These are phyloP conservation scores for Clonostachys rhizophaga DNA, from an alignment of 2,329 filamentous ascomycete species.

Conservation along the genomic window DNA sequence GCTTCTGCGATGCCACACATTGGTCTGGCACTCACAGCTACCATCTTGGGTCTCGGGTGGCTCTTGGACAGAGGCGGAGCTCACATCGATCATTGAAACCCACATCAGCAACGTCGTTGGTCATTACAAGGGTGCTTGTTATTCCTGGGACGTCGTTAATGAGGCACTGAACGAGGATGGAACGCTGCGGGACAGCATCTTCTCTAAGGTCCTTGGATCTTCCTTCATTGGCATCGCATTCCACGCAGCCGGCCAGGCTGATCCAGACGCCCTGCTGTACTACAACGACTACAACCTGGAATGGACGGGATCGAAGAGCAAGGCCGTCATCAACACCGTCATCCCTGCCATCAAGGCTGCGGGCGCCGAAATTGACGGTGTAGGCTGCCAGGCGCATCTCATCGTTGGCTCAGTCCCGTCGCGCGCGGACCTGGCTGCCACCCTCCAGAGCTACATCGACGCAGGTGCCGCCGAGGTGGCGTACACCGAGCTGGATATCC, in stretches of 20 bases:
- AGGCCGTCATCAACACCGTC: constrained; percentile 32
- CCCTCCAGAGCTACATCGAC: constrained; percentile 43
- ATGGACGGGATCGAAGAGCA: constrained; percentile 38
- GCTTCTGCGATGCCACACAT: constrained; percentile 58
- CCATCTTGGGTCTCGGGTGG: constrained; percentile 18
- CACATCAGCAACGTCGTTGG: constrained; percentile 55
- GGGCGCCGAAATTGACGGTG: constrained; percentile 55
- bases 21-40: constrained; percentile 36
- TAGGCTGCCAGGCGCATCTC: constrained; percentile 59
- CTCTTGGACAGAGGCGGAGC: constrained; percentile 51
- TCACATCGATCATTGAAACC: constrained; percentile 44
- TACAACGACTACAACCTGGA: constrained; percentile 60
- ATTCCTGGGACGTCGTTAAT: constrained; percentile 63
- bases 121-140: constrained; percentile 56
- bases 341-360: constrained; percentile 36
- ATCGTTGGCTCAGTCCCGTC: constrained; percentile 46
- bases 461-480: constrained; percentile 49
- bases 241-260: constrained; percentile 45
- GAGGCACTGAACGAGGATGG: constrained; percentile 57
- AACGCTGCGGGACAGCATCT: constrained; percentile 45
- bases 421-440: constrained; percentile 33
- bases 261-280: constrained; percentile 51
- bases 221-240: constrained; percentile 56
- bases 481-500: constrained; percentile 58
- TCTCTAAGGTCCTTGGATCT: constrained; percentile 48